A percentile compares a stretch with the other conserved stretches of the same genome.
Evolutionary conservation across 768 basidiomycete genomes (phyloP).

Genomic region (Sporobolomyces phaffii): DNA sequence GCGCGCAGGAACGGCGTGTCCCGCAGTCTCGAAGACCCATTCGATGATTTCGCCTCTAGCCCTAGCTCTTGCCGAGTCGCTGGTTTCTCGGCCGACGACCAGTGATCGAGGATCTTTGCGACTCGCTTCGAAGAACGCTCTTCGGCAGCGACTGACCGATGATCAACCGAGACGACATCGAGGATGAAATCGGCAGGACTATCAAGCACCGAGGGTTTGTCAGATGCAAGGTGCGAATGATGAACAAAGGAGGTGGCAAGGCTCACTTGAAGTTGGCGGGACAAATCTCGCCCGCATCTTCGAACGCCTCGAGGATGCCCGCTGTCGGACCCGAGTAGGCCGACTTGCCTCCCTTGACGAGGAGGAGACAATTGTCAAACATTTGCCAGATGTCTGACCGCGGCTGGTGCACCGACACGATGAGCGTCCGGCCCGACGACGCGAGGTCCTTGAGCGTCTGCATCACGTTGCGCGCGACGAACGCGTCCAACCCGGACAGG

Average conservation of each 20-base stretch:
- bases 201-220: not conserved
- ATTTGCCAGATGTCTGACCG: slow-evolving; percentile 47
- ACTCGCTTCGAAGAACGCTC: slow-evolving; percentile 13
- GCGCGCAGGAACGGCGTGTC: slow-evolving; percentile 28
- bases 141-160: not conserved
- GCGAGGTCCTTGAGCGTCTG: slow-evolving; percentile 50
- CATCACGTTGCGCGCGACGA: slow-evolving; percentile 53
- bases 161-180: slow-evolving; percentile 37
- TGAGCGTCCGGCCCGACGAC: slow-evolving; percentile 38
- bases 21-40: slow-evolving; percentile 2
- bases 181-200: slow-evolving; percentile 41
- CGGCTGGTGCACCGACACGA: slow-evolving; percentile 48
- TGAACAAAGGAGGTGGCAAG: accelerated
- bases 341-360: slow-evolving; percentile 44
- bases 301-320: slow-evolving; percentile 22
- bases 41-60: too few relatives aligned
- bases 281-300: slow-evolving; percentile 3
- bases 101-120: slow-evolving; percentile 13
- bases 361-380: slow-evolving; percentile 46
- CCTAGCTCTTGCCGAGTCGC: too few relatives aligned
- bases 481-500: slow-evolving; percentile 50
- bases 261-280: slow-evolving; percentile 38
- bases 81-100: not conserved
- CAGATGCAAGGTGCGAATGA: accelerated
- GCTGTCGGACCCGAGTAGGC: slow-evolving; percentile 34